Evolutionary conservation across 371 early-diverging fungal genomes (phyloP).

Genomic region (Fennellomyces sp.): DNA sequence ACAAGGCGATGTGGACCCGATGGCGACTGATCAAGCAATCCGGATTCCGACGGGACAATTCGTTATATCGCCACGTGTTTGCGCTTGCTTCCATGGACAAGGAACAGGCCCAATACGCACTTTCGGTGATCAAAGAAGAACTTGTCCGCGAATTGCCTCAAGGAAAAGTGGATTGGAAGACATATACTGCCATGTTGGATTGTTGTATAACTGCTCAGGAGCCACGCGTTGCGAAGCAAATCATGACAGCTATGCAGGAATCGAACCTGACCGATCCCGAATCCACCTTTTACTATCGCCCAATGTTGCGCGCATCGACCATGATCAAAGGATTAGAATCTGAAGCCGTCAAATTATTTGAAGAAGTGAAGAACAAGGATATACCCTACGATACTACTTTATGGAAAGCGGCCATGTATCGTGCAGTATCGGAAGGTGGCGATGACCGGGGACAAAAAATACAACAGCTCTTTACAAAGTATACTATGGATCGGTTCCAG

Average conservation of each 20-base stretch:
- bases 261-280: neutral
- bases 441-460: conserved; percentile 12
- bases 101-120: conserved; percentile 37
- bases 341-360: conserved; percentile 6
- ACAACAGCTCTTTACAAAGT: conserved; percentile 37
- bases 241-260: neutral
- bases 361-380: conserved; percentile 16
- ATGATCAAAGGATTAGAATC: conserved; percentile 8
- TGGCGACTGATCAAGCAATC: conserved; percentile 40
- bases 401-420: conserved; percentile 23
- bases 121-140: conserved; percentile 38
- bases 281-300: conserved; percentile 11
- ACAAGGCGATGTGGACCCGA: conserved; percentile 38
- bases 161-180: conserved; percentile 16
- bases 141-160: conserved; percentile 35
- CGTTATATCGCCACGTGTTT: conserved; percentile 39
- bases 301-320: conserved; percentile 20
- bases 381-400: conserved; percentile 11
- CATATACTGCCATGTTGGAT: conserved; percentile 42
- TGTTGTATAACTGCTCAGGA: conserved; percentile 41
- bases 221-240: conserved; percentile 1
- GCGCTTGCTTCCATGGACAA: conserved; percentile 37
- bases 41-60: conserved; percentile 37
- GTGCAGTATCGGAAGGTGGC: conserved; percentile 5
- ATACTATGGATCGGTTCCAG: conserved; percentile 47